phyloP scores from a whole-genome alignment of 805 yeast genomes.

The Kodamaea nitidulidarum region DNA sequence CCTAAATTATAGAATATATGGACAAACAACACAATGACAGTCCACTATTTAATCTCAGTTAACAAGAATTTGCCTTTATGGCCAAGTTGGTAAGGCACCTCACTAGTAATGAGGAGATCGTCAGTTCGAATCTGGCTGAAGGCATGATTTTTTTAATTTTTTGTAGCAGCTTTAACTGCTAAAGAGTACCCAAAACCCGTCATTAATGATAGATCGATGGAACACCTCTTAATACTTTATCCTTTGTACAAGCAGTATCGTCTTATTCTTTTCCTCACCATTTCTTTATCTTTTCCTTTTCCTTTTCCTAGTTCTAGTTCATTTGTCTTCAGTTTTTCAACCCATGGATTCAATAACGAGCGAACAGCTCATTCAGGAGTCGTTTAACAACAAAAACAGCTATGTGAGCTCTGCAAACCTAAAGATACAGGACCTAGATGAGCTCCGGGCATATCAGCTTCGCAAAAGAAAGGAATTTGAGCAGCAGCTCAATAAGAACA shows the following conservation, averaged over 20 bases:
- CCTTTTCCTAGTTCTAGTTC: not conserved
- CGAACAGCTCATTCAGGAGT: slow-evolving; percentile 34
- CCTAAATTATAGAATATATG: no score
- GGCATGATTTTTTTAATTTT: slow-evolving; percentile 12
- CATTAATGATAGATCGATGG: no score
- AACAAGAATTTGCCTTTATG: no score
- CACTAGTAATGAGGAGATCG: slow-evolving; percentile 19
- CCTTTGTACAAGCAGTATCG: no score
- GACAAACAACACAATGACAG: no score
- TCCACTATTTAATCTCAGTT: no score
- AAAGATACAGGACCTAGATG: slow-evolving; percentile 67
- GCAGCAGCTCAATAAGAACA: slow-evolving; percentile 78
- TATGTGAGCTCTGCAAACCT: slow-evolving; percentile 28
- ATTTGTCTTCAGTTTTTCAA: not conserved
- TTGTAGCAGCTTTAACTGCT: no score
- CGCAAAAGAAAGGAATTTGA: slow-evolving; percentile 80
- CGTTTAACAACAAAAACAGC: slow-evolving; percentile 24
- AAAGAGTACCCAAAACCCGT: no score
- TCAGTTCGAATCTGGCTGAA: slow-evolving; percentile 19
- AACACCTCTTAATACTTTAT: no score
- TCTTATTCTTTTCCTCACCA: no score
- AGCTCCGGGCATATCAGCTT: slow-evolving; percentile 68
- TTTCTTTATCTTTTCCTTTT: not conserved
- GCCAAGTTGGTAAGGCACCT: slow-evolving; percentile 19
- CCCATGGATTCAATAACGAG: slow-evolving; percentile 26